These are phyloP conservation scores for Yarrowia sp. DNA, from an alignment of 805 yeast species.

Conservation along the genomic window DNA sequence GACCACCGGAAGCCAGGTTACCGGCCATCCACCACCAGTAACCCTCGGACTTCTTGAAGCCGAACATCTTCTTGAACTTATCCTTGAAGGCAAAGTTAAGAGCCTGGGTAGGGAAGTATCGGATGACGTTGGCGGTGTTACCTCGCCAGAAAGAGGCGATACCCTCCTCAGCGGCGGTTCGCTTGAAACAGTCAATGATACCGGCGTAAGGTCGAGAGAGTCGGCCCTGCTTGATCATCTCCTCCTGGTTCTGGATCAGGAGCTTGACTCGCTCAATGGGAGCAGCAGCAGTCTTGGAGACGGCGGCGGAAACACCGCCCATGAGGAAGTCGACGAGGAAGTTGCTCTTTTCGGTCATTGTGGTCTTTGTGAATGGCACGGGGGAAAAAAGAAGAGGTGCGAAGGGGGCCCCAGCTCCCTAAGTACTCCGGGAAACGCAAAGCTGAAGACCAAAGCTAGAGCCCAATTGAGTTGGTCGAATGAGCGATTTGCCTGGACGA, in stretches of 20 bases:
- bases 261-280: conserved; percentile 97
- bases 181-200: conserved; percentile 88
- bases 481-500: conserved; percentile 12
- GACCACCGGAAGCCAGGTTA: conserved; percentile 98
- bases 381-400: neutral
- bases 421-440: conserved; percentile 25
- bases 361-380: conserved; percentile 16
- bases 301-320: conserved; percentile 99
- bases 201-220: conserved; percentile 81
- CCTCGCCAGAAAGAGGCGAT: conserved; percentile 96
- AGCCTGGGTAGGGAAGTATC: conserved; percentile 99
- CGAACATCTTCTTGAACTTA: conserved; percentile 91
- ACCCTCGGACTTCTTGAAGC: conserved; percentile 93
- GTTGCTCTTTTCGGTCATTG: conserved; percentile 28
- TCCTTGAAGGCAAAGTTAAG: conserved; percentile 98
- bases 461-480: conserved; percentile 24
- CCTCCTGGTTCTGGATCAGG: conserved; percentile 96
- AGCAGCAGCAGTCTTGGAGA: conserved; percentile 96
- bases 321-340: conserved; percentile 44
- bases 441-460: conserved; percentile 6
- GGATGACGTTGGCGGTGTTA: conserved; percentile 97
- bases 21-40: conserved; percentile 92
- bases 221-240: conserved; percentile 97
- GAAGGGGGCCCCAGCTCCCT: conserved; percentile 1
- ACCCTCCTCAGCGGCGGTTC: conserved; percentile 95